These are phyloP conservation scores for Talaromyces sp. DNA, from an alignment of 2,329 filamentous ascomycete species.

Conservation along the genomic window DNA sequence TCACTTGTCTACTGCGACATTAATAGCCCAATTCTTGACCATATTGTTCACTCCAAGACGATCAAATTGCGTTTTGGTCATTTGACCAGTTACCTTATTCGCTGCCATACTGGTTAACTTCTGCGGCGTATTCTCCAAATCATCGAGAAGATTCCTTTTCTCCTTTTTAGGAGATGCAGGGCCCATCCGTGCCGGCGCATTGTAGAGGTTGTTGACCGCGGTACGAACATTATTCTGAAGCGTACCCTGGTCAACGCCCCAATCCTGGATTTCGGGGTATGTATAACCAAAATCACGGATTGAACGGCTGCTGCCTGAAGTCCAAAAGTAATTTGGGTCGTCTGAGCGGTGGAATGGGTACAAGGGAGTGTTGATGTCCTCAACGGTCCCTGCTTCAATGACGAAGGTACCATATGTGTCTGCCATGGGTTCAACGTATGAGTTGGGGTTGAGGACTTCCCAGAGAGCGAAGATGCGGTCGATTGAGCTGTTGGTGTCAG, in stretches of 20 bases:
- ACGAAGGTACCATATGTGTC: constrained; percentile 63
- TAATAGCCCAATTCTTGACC: constrained; percentile 62
- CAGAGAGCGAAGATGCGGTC: constrained; percentile 75
- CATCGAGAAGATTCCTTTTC: constrained; percentile 1
- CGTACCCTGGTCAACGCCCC: constrained; percentile 38
- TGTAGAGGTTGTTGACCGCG: constrained; percentile 63
- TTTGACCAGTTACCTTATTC: constrained; percentile 17
- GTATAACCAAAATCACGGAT: constrained; percentile 68
- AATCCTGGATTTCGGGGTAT: constrained; percentile 64
- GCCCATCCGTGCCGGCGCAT: constrained; percentile 26
- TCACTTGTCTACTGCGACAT: constrained; percentile 54
- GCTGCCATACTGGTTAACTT: neutral
- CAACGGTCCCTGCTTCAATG: constrained; percentile 53
- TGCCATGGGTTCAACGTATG: constrained; percentile 61
- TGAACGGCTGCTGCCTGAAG: constrained; percentile 60
- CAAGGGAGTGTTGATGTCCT: constrained; percentile 58
- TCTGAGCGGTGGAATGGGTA: constrained; percentile 62
- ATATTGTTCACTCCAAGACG: constrained; percentile 32
- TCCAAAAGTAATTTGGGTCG: constrained; percentile 62
- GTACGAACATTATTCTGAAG: constrained; percentile 46
- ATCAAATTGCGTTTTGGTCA: constrained; percentile 22
- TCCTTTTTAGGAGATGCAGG: neutral
- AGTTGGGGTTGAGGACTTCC: constrained; percentile 69
- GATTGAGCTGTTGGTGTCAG: constrained; percentile 53
- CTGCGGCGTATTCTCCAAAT: neutral